Evolutionary conservation across 257 asterid genomes (phyloP).

Genomic region (Nicotiana paniculata): DNA sequence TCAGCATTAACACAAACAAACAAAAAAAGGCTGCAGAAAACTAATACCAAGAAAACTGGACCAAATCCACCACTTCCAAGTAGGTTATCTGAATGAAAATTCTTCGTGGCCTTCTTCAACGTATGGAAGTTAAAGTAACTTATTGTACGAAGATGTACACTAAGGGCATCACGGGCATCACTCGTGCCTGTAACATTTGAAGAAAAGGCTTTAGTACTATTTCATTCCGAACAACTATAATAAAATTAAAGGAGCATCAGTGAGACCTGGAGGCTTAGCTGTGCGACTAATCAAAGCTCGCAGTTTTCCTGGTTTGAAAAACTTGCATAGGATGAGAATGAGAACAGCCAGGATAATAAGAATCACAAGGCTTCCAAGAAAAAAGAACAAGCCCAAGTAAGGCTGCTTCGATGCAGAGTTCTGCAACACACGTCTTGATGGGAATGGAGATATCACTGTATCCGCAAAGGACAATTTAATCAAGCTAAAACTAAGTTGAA

Average conservation of each 20-base stretch:
- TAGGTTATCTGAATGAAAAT: slow-evolving; percentile 50
- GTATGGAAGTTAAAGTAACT: slow-evolving; percentile 53
- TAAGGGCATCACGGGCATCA: slow-evolving; percentile 28
- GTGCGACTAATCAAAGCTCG: slow-evolving; percentile 20
- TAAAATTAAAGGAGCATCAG: background rate
- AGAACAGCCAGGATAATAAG: slow-evolving; percentile 40
- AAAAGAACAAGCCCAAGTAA: slow-evolving; percentile 34
- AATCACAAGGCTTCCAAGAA: slow-evolving; percentile 48
- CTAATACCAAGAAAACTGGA: slow-evolving; percentile 63
- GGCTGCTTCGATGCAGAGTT: slow-evolving; percentile 26
- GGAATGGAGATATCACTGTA: slow-evolving; percentile 34
- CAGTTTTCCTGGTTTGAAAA: slow-evolving; percentile 22
- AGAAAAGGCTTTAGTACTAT: background rate
- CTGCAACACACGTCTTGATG: slow-evolving; percentile 23
- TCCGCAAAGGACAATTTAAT: background rate
- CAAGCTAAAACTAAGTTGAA: background rate
- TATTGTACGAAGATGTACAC: slow-evolving; percentile 52
- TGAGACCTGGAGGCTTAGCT: slow-evolving; percentile 34
- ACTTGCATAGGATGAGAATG: slow-evolving; percentile 30
- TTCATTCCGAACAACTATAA: background rate
- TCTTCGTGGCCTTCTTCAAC: slow-evolving; percentile 66
- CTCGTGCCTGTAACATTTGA: slow-evolving; percentile 36
- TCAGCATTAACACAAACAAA: no score
- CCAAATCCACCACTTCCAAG: slow-evolving; percentile 93
- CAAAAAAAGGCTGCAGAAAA: no score